A percentile compares a stretch with the other conserved stretches of the same genome.
These are phyloP conservation scores for Globisporangium uncinulatum DNA, from an alignment of 352 stramenopile species.

Conservation along the genomic window DNA sequence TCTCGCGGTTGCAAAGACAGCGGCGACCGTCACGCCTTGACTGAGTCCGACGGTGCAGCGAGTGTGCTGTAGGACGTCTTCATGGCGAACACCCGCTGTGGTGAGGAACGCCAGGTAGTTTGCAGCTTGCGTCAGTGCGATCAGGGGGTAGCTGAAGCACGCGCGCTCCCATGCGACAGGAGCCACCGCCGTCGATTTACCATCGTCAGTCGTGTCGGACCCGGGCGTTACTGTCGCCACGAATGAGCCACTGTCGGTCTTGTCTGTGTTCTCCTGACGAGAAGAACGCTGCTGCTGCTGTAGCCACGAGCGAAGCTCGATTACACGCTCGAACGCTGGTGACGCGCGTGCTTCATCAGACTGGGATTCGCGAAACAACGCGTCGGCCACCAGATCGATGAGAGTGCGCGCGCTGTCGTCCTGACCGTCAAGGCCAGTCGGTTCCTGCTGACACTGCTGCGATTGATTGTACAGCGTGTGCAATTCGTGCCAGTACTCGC, in stretches of 20 bases:
- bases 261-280: too few species aligned
- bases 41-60: conserved; percentile 58
- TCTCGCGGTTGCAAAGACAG: conserved; percentile 54
- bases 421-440: conserved; percentile 9
- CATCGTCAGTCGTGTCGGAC: conserved; percentile 2
- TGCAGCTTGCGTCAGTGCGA: conserved; percentile 65
- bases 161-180: conserved; percentile 27
- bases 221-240: neutral
- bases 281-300: neutral
- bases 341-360: conserved; percentile 32
- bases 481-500: conserved; percentile 64
- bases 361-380: conserved; percentile 45
- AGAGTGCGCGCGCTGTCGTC: conserved; percentile 21
- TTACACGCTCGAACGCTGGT: conserved; percentile 33
- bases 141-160: conserved; percentile 74
- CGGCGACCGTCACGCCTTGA: conserved; percentile 72
- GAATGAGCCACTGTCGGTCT: neutral
- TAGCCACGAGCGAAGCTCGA: conserved; percentile 59
- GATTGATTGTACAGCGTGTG: conserved; percentile 26
- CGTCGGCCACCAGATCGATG: conserved; percentile 37
- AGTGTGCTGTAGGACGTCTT: conserved; percentile 43
- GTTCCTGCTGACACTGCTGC: too few species aligned
- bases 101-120: conserved; percentile 78
- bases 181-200: neutral
- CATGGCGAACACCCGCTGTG: conserved; percentile 38